Conservation (phyloP, 2,329 filamentous ascomycete species). For the Volutella citrinella region DNA sequence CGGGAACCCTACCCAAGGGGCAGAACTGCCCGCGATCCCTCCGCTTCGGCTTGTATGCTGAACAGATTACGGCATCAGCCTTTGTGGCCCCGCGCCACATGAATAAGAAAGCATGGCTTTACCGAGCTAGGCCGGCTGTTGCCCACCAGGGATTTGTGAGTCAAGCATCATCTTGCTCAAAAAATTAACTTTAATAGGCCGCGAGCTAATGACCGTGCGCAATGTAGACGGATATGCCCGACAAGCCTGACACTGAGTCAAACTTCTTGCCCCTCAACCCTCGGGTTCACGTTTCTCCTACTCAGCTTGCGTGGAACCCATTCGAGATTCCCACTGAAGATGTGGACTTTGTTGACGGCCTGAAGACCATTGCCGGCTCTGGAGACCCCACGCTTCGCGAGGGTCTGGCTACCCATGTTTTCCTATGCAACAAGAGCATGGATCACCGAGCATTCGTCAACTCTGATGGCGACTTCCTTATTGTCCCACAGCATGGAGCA, state of each 20-base stretch:
- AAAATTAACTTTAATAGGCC: conserved; percentile 1
- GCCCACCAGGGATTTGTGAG: conserved; percentile 28
- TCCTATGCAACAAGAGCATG: conserved; percentile 46
- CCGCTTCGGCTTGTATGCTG: conserved; percentile 36
- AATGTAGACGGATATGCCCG: conserved; percentile 20
- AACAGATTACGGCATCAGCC: conserved; percentile 40
- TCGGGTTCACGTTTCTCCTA: conserved; percentile 19
- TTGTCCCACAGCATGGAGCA: conserved; percentile 62
- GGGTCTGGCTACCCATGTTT: conserved; percentile 48
- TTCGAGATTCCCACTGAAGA: conserved; percentile 38
- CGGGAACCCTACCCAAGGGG: conserved; percentile 43
- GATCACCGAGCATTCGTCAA: conserved; percentile 46
- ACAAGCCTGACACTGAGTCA: conserved; percentile 21
- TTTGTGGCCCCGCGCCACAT: conserved; percentile 29
- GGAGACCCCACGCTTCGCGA: conserved; percentile 48
- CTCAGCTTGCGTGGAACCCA: conserved; percentile 24
- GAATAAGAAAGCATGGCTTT: conserved; percentile 31
- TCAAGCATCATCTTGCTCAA: fast-evolving
- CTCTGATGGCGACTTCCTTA: conserved; percentile 65
- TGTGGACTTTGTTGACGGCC: conserved; percentile 32
- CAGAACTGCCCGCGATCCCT: conserved; percentile 43
- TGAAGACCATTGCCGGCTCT: conserved; percentile 47
- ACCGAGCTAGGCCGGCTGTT: conserved; percentile 26
- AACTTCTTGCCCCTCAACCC: conserved; percentile 23
- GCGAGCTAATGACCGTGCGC: no score